Conservation (phyloP, 2,329 filamentous ascomycete genomes). For the Xylaria hypoxylon region DNA sequence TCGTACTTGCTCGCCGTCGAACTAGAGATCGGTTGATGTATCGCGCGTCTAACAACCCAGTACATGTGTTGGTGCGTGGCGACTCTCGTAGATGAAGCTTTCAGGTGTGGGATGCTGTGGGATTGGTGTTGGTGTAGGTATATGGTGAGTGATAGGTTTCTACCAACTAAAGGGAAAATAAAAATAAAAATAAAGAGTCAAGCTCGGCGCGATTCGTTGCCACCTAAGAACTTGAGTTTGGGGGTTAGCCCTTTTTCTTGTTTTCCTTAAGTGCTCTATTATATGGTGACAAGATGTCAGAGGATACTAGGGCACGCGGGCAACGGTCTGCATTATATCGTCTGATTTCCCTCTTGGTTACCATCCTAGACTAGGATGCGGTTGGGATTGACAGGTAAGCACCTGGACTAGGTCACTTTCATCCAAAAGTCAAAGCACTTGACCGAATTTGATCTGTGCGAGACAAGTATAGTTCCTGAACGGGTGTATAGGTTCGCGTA, state of each 20-base stretch:
- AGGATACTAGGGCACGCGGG: constrained; percentile 51
- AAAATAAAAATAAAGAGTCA: constrained; percentile 39
- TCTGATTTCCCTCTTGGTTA: constrained; percentile 59
- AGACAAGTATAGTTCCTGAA: constrained; percentile 62
- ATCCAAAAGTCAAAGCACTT: constrained; percentile 60
- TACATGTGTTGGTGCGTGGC: constrained; percentile 53
- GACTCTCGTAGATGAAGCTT: constrained; percentile 42
- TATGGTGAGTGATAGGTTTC: constrained; percentile 43
- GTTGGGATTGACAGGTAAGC: constrained; percentile 55
- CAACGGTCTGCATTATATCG: constrained; percentile 59
- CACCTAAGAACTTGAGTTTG: constrained; percentile 47
- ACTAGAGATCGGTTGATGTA: constrained; percentile 47
- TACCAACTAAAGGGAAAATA: constrained; percentile 45
- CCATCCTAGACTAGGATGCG: constrained; percentile 49
- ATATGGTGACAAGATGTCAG: constrained; percentile 53
- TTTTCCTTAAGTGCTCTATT: constrained; percentile 52
- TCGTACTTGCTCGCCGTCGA: constrained; percentile 48
- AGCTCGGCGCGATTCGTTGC: constrained; percentile 48
- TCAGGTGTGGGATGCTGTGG: constrained; percentile 35
- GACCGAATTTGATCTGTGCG: constrained; percentile 61
- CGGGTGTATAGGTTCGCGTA: constrained; percentile 57
- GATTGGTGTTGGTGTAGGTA: constrained; percentile 42
- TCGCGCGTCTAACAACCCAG: constrained; percentile 50
- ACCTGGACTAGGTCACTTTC: constrained; percentile 57
- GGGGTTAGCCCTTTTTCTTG: constrained; percentile 52